Percentiles rank a stretch among this genome's conserved stretches.
These are phyloP conservation scores for Corniculantispora saksenae DNA, from an alignment of 2,329 filamentous ascomycete species.

Conservation along the genomic window DNA sequence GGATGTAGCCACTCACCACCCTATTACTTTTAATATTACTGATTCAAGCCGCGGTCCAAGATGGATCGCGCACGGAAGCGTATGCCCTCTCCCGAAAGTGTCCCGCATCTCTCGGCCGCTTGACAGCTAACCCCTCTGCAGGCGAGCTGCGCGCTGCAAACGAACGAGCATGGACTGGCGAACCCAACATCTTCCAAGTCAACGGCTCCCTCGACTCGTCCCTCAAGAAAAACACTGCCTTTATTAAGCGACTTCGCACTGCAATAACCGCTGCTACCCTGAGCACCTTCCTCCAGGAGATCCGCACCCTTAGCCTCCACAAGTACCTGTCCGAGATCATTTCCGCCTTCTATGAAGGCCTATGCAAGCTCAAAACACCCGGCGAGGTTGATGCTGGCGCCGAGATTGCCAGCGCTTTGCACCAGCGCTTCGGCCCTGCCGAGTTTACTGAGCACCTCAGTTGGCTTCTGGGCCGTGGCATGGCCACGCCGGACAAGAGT, in stretches of 20 bases:
- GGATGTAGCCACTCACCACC: constrained; percentile 48
- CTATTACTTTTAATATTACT: constrained; percentile 33
- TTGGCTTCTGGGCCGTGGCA: constrained; percentile 87
- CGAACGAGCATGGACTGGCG: constrained; percentile 82
- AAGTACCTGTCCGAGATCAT: constrained; percentile 98
- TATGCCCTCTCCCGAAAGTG: constrained; percentile 36
- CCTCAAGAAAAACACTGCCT: constrained; percentile 96
- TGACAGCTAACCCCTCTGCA: constrained; percentile 40
- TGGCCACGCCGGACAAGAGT: constrained; percentile 87
- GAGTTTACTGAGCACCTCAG: constrained; percentile 91
- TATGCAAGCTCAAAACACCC: constrained; percentile 87
- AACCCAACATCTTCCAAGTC: constrained; percentile 81
- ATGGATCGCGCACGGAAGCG: constrained; percentile 69
- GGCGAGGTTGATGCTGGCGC: constrained; percentile 91
- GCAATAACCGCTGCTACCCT: constrained; percentile 79
- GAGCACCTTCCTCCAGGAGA: constrained; percentile 84
- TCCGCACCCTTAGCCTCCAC: constrained; percentile 85
- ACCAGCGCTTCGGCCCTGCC: constrained; percentile 86
- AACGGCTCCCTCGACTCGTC: constrained; percentile 85
- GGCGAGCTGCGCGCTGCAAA: constrained; percentile 91
- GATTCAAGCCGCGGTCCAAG: constrained; percentile 37
- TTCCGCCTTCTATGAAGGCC: constrained; percentile 89
- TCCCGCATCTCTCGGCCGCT: not conserved
- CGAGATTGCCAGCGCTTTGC: constrained; percentile 90
- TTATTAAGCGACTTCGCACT: constrained; percentile 93